phyloP scores from a whole-genome alignment of 768 basidiomycete species.

The Rhizopogon vinicolor region DNA sequence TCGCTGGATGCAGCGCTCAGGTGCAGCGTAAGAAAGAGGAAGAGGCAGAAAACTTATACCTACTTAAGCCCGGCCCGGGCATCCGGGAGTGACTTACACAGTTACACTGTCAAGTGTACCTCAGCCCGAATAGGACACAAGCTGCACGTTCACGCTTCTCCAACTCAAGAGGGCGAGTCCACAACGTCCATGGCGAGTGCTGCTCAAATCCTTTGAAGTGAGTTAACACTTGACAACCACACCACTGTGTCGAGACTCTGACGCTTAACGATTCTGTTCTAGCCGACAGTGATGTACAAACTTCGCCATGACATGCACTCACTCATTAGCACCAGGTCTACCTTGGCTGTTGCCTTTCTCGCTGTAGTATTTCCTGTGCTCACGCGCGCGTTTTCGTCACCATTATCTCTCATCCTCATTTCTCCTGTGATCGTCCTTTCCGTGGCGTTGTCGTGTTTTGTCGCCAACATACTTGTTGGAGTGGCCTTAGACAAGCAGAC shows the following conservation, averaged over 20 bases:
- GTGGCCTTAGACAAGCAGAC: conserved; percentile 50
- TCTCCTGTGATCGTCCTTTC: conserved; percentile 53
- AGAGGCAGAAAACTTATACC: no score
- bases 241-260: neutral
- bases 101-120: no score
- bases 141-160: no score
- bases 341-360: conserved; percentile 52
- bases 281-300: neutral
- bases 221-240: no score
- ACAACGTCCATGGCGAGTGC: neutral
- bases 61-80: no score
- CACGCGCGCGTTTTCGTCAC: conserved; percentile 59
- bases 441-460: conserved; percentile 46
- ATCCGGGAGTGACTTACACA: no score
- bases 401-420: conserved; percentile 57
- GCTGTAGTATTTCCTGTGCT: conserved; percentile 53
- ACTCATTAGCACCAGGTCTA: conserved; percentile 43
- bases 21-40: neutral
- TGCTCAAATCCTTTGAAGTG: neutral
- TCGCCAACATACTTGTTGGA: conserved; percentile 51
- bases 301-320: conserved; percentile 26
- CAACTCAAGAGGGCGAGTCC: no score
- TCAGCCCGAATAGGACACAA: no score
- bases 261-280: neutral
- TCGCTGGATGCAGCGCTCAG: no score